These are phyloP conservation scores for Entophlyctis luteolus DNA, from an alignment of 192 early-diverging fungal species.

Conservation along the genomic window DNA sequence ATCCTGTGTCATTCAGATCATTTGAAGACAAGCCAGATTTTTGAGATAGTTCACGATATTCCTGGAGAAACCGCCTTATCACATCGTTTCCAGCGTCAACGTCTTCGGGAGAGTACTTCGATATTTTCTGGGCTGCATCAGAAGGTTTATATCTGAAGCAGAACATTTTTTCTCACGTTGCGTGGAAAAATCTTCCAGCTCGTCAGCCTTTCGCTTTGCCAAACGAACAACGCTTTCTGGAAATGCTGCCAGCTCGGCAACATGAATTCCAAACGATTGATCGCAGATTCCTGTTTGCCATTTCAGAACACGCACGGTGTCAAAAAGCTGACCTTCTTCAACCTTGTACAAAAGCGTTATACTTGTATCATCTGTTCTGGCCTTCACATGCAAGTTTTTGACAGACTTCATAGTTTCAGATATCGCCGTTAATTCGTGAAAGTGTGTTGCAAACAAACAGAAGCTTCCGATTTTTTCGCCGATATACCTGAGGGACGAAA, in stretches of 20 bases:
- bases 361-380: constrained; percentile 35
- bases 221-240: constrained; percentile 75
- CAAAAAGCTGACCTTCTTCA: constrained; percentile 49
- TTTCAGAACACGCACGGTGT: neutral
- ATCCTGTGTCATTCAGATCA: constrained; percentile 35
- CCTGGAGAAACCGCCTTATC: constrained; percentile 42
- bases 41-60: constrained; percentile 37
- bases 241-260: constrained; percentile 90
- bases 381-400: constrained; percentile 86
- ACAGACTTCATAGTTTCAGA: constrained; percentile 66
- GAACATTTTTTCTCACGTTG: constrained; percentile 23
- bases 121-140: constrained; percentile 17
- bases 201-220: constrained; percentile 80
- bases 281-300: constrained; percentile 67
- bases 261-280: constrained; percentile 98
- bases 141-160: neutral
- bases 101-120: constrained; percentile 42
- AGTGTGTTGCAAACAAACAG: constrained; percentile 93
- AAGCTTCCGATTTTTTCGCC: constrained; percentile 64
- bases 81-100: constrained; percentile 42
- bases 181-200: constrained; percentile 78
- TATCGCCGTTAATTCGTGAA: constrained; percentile 91
- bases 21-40: neutral
- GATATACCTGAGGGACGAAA: constrained; percentile 54
- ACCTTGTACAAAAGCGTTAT: constrained; percentile 93